Evolutionary conservation across 345 rosid genomes (phyloP), one percentile per base, ranked within the genome.

Genomic region (Trapa incisa): DNA sequence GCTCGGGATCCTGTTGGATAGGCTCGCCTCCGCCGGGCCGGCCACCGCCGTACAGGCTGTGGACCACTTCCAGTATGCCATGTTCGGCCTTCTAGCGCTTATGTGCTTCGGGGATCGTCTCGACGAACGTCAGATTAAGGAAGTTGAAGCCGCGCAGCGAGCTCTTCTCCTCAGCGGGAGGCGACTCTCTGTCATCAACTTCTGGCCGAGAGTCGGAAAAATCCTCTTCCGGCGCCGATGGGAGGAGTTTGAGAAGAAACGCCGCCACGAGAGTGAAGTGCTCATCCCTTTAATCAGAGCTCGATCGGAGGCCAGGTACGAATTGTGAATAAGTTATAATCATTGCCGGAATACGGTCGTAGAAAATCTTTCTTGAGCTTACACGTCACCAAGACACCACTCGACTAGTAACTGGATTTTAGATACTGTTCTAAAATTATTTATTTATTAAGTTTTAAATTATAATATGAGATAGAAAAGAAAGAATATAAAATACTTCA

Each of bases 81-180:
- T 67, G 70, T 67, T 67, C 37, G 53, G 70, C 61, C 61, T 67
- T 38, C 61, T 53, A 47, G 70, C 39, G 48, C 36, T 37, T 29
- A 67, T 67, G 70, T 67, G 70, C 61, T 67, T 67, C 43, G 70
- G 70, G 16, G 62, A 53, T 22, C 61, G 36, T 13, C 17, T 67
- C 15, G 41, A 38, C 15, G 70, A 67, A 48, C 15, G 9, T 47
- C 70, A 67, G 63, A 53, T 67, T n/a, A 53, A 56, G 61, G 61
- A 67, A 22, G 61, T 67, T 6, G 63, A 67, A 39, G 47, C 37
- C 12, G 62, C 37, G 4, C 37, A 36, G 42, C 37, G 63, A n/a
- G 47, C 13, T 33, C 2, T 53, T 47, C 70, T 67, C 22, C 47
- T 67, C 37, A 6, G 29, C 7, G 9, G 4, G 14, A 8, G 17